Evolutionary conservation across 345 rosid species (phyloP), one percentile per base, ranked within the genome.

Genomic region (Abelmoschus esculentus): DNA sequence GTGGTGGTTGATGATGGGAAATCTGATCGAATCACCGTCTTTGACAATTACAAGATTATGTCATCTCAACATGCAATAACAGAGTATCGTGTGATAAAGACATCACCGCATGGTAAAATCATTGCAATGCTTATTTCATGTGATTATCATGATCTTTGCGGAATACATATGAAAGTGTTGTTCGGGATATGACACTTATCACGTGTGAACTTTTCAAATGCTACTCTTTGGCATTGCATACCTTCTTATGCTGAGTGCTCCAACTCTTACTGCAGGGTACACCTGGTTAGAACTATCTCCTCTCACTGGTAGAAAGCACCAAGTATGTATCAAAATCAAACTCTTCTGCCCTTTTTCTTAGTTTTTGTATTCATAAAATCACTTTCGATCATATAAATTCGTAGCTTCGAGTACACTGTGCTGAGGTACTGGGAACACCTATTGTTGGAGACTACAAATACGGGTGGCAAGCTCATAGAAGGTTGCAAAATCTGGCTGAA

Each of bases 381-480:
- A 44, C 74, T 40, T 72, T 63, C 9, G 10, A 12, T 12, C 57
- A 17, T 26, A 7, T 66, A 19, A 56, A 10, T 26, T 9, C 22
- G 56, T 84, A 95, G 97, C 87, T 95, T 28, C 93, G 97, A 14
- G 99, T 95, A 71, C 99, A 95, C 76, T 91, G 99, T 75, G 97
- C 97, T 32, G 96, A 91, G 74, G 90, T 56, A 56, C 29, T 56
- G 32, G 60, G 60, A 22, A 56, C 99, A 47, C 97, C 99, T 3
- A 88, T 95, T 75, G 87, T 95, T 3, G 99, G 99, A 56, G 97
- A 91, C 78, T 91, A 76, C 66, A 95, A 95, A 74, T 95, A 95
- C 13, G 97, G 91, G 6, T 88, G 97, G 96, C 96, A 86, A 80
- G 82, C 84, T 75, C 96, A 93, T 77, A 80, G 80, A 81, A 70